Base-by-base conservation (phyloP, 495 filamentous ascomycete genomes). In the Jackrogersella minutella region DNA sequence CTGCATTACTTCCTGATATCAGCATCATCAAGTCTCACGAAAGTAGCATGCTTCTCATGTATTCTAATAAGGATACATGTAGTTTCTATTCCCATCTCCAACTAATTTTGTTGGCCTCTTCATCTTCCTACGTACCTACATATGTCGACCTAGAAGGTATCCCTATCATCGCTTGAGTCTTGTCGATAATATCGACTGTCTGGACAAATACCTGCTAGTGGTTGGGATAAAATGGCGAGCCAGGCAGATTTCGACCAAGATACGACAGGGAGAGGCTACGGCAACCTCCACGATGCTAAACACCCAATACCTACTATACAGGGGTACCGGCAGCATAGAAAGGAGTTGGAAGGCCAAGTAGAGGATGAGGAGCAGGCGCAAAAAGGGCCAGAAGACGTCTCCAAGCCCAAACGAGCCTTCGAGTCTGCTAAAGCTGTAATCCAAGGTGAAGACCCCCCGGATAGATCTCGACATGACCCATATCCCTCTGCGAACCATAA, bases 281-380 rank as follows among this genome's bases (percentile, higher is more conserved):
- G 76, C 26, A 77, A 79, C 6, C 83, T 85, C 8, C 87, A 88
- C 70, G 84, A 77, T 9, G 73, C 78, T 3, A 80, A 81, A 51
- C 85, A 90, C 64, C 84, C 83, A 0, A 81, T 91, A 22, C 88
- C 88, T 13, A 90, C 86, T 14, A 76, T 90, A n/a, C 80, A 85
- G 68, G 75, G 77, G 3, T 91, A 90, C 68, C 79, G 80, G n/a
- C 78, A 87, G 51, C 82, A 84, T 51, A 82, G 83, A 49, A 74
- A 79, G 39, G 74, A 85, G 58, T 76, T 85, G 16, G 74, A 80
- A 54, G 76, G 65, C n/a, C 61, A 76, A n/a, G 30, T 66, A 43
- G 56, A 77, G 16, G 74, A 73, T 24, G 78, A 79, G 11, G 73
- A 78, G 16, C 68, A 80, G 44, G 73, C 78, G 6, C 75, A 81